Evolutionary conservation across 2,329 filamentous ascomycete genomes (phyloP), one percentile per base, ranked within the genome.

Genomic region (Akanthomyces uredinophilus): DNA sequence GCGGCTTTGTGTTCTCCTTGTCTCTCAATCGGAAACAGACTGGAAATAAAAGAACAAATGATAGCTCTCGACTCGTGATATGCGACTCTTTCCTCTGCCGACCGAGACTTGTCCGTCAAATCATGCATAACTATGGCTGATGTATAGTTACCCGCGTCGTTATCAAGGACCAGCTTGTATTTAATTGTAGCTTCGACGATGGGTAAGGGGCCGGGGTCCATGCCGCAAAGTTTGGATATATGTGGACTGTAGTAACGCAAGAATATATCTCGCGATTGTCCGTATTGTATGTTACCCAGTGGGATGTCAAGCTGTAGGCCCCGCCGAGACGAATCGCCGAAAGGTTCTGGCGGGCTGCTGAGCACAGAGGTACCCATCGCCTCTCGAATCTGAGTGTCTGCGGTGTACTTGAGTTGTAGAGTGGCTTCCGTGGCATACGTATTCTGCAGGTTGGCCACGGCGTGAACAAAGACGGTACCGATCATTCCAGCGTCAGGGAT

Each of bases 401-500:
- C 62, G 0, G 77, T 71, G 54, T 78, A 80, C 0, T 66, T 72
- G 22, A 87, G 63, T 2, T 70, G 71, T 2, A 87, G 69, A 0
- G 66, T 71, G 3, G 79, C 80, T 1, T 75, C 73, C 4, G 74
- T 80, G 2, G 83, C 83, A 64, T 79, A 86, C 0, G 84, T 87
- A 2, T 81, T 78, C 66, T 85, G 84, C 2, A 87, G 69, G 65
- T 87, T 86, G 20, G 85, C 84, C 2, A 87, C 78, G 2, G 85
- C 83, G 66, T 87, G 83, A 3, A 86, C 77, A 64, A 87, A 87
- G 4, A 85, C 83, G 3, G 85, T 87, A 3, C 82, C 82, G 63
- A 87, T 82, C 83, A 87, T 86, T 63, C 83, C 82, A 0, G 82
- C 79, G 60, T 87, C 84, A 0, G 84, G 81, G 20, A 87, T 87